These are phyloP conservation scores for Barbarea vulgaris DNA, from an alignment of 345 rosid species.

Conservation along the genomic window DNA sequence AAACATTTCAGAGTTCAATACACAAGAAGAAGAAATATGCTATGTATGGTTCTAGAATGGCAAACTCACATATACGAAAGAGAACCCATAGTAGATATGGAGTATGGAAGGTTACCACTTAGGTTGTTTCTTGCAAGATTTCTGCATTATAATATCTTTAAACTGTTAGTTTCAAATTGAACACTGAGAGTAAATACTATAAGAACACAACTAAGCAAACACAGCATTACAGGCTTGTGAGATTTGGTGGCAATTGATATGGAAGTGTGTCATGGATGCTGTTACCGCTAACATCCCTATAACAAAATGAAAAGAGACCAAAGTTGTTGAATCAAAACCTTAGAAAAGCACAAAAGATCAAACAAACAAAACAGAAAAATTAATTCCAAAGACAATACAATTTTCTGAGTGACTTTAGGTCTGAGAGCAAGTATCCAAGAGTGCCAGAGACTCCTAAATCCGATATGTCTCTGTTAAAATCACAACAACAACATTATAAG, in stretches of 20 bases:
- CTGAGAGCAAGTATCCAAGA: constrained; percentile 86
- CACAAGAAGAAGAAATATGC: background rate
- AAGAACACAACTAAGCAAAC: constrained; percentile 12
- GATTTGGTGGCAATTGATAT: constrained; percentile 93
- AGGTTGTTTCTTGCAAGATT: constrained; percentile 87
- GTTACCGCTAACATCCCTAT: constrained; percentile 90
- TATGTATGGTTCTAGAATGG: constrained; percentile 26
- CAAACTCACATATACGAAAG: constrained; percentile 78
- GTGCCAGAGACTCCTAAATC: constrained; percentile 80
- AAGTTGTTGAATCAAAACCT: constrained; percentile 3
- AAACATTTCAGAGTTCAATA: background rate
- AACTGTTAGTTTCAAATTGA: constrained; percentile 14
- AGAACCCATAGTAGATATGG: constrained; percentile 71
- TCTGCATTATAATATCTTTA: constrained; percentile 51
- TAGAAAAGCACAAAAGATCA: constrained; percentile 29
- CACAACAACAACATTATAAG: constrained; percentile 26
- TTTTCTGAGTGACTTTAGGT: constrained; percentile 67
- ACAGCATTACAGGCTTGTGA: constrained; percentile 83
- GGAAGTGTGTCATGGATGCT: constrained; percentile 81
- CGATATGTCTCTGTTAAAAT: constrained; percentile 65
- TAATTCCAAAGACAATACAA: constrained; percentile 50
- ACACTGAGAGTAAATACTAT: background rate
- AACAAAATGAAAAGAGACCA: constrained; percentile 15
- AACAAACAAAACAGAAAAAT: background rate
- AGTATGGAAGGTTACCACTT: constrained; percentile 90